A percentile compares a stretch with the other conserved stretches of the same genome.
These are phyloP conservation scores for Glutinoglossum americanum DNA, from an alignment of 495 filamentous ascomycete genomes.

Conservation along the genomic window DNA sequence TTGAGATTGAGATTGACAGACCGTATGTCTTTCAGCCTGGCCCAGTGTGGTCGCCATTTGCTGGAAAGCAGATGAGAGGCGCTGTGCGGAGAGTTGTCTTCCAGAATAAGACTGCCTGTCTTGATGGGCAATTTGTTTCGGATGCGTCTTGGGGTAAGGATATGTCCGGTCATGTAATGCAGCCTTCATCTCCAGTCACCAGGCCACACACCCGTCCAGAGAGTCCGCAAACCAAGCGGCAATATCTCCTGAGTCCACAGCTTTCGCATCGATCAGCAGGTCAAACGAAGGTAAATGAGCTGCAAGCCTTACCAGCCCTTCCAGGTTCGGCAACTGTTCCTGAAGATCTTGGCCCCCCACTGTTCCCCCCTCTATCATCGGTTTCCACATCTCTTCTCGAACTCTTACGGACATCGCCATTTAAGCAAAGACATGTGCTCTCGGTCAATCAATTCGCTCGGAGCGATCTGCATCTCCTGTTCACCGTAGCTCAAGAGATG, in stretches of 20 bases:
- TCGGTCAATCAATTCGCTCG: slow-evolving; percentile 79
- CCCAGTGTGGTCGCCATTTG: slow-evolving; percentile 51
- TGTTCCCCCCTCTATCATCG: slow-evolving; percentile 21
- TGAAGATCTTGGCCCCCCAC: slow-evolving; percentile 31
- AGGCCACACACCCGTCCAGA: not conserved
- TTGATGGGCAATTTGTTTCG: slow-evolving; percentile 42
- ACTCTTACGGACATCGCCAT: slow-evolving; percentile 55
- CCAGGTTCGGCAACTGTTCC: slow-evolving; percentile 9
- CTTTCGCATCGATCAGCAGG: not conserved
- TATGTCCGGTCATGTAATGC: slow-evolving; percentile 49
- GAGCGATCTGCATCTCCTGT: slow-evolving; percentile 72
- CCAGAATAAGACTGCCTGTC: slow-evolving; percentile 51
- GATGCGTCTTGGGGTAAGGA: slow-evolving; percentile 42
- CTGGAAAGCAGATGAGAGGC: slow-evolving; percentile 46
- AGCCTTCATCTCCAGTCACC: slow-evolving; percentile 27
- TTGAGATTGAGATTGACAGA: slow-evolving; percentile 56
- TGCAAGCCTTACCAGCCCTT: not conserved
- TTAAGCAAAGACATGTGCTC: slow-evolving; percentile 69
- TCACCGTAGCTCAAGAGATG: slow-evolving; percentile 94
- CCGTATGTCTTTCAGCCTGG: slow-evolving; percentile 35
- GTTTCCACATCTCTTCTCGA: slow-evolving; percentile 38
- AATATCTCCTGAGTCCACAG: not conserved
- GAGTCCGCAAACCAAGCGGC: not conserved
- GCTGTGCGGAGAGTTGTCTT: slow-evolving; percentile 62
- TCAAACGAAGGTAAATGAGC: not conserved